Evolutionary conservation across 179 eudicot genomes (phyloP).

Genomic region (Pouteria campechiana): DNA sequence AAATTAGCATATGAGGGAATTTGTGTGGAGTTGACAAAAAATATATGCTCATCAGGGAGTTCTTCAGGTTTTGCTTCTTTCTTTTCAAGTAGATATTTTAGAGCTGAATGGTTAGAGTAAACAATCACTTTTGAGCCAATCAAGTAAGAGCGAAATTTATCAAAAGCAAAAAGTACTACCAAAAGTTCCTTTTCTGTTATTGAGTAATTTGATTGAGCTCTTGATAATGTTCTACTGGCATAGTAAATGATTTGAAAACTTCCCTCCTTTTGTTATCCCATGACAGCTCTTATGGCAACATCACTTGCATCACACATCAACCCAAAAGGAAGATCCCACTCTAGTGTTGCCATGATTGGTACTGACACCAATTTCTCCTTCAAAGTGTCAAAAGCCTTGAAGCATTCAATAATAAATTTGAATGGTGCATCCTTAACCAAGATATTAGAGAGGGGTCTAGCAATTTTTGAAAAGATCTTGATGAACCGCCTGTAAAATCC

Average conservation of each 20-base stretch:
- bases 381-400: background rate
- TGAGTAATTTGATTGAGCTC: no score
- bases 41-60: no score
- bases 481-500: background rate
- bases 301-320: background rate
- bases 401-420: background rate
- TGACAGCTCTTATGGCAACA: background rate
- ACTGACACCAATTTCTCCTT: no score
- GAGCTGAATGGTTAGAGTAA: background rate
- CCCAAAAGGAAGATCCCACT: background rate
- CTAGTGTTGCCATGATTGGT: no score
- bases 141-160: background rate
- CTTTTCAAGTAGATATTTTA: no score
- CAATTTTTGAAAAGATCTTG: background rate
- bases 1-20: no score
- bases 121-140: background rate
- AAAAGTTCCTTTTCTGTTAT: background rate
- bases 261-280: background rate
- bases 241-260: background rate
- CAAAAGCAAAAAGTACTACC: background rate
- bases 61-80: no score
- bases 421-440: background rate
- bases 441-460: background rate
- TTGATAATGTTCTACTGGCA: background rate
- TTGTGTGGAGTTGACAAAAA: no score